Evolutionary conservation across 768 basidiomycete genomes (phyloP).

Genomic region (Boletus huronensis): DNA sequence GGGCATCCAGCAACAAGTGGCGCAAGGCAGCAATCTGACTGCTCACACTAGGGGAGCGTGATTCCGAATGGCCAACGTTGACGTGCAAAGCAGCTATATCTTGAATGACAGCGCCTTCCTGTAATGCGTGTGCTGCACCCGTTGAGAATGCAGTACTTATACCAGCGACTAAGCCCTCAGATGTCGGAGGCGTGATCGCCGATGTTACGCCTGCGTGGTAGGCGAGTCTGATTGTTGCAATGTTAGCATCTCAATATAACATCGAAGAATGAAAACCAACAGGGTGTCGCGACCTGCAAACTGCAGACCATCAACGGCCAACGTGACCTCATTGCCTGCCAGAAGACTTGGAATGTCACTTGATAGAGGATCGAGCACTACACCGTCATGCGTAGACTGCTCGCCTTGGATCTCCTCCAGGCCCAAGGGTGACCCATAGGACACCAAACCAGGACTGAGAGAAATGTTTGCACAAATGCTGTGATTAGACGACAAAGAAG

Average conservation of each 20-base stretch:
- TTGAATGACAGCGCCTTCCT: conserved; percentile 56
- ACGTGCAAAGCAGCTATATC: conserved; percentile 62
- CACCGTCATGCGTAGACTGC: conserved; percentile 54
- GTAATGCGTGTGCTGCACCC: conserved; percentile 52
- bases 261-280: conserved; percentile 33
- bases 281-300: conserved; percentile 59
- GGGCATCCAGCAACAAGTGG: conserved; percentile 47
- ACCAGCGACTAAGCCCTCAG: conserved; percentile 51
- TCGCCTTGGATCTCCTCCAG: conserved; percentile 55
- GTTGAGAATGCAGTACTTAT: conserved; percentile 58
- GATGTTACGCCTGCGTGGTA: conserved; percentile 63
- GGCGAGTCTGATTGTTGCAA: conserved; percentile 48
- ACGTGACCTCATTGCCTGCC: conserved; percentile 39
- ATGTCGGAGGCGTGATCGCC: conserved; percentile 55
- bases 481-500: conserved; percentile 7
- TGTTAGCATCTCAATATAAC: background rate
- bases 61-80: conserved; percentile 43
- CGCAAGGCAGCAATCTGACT: conserved; percentile 78
- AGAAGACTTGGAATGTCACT: conserved; percentile 34
- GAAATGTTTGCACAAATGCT: background rate
- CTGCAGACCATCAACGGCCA: conserved; percentile 70
- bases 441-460: conserved; percentile 43
- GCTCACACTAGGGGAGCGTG: conserved; percentile 55
- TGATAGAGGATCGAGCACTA: conserved; percentile 43
- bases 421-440: conserved; percentile 45